phyloP scores from a whole-genome alignment of 2,329 filamentous ascomycete species.

The Paracoccidioides lutzii region DNA sequence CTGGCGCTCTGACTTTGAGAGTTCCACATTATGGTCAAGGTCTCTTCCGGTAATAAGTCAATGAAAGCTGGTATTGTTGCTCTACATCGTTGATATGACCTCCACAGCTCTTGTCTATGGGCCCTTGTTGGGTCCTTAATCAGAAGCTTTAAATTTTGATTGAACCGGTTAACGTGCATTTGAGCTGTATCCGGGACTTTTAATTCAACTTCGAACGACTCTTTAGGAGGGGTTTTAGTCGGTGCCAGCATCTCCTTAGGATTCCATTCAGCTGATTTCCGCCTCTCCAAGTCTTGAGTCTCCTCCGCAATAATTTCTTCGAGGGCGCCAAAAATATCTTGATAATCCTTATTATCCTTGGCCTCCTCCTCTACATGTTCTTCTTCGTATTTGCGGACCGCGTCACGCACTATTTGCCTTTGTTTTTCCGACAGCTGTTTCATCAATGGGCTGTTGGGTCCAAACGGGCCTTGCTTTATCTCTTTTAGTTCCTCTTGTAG shows the following conservation, averaged over 20 bases:
- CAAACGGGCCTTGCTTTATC: slow-evolving; percentile 31
- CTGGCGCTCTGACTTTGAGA: slow-evolving; percentile 37
- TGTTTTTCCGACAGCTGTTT: slow-evolving; percentile 29
- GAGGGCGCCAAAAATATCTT: slow-evolving; percentile 13
- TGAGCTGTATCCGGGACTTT: slow-evolving; percentile 24
- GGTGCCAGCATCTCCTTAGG: slow-evolving; percentile 14
- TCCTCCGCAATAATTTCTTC: slow-evolving; percentile 25
- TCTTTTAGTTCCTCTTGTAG: slow-evolving; percentile 29
- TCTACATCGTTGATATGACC: slow-evolving; percentile 39
- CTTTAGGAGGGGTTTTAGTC: slow-evolving; percentile 11
- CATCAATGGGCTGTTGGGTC: slow-evolving; percentile 33
- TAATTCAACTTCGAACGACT: slow-evolving; percentile 22
- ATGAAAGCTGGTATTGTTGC: slow-evolving; percentile 35
- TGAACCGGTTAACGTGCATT: slow-evolving; percentile 29
- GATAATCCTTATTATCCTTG: slow-evolving; percentile 3
- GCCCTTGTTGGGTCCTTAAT: slow-evolving; percentile 18
- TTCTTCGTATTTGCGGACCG: slow-evolving; percentile 29
- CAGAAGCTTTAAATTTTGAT: slow-evolving; percentile 24
- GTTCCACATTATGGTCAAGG: slow-evolving; percentile 56
- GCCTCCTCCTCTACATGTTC: slow-evolving; percentile 19
- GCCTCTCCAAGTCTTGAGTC: neutral
- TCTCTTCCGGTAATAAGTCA: slow-evolving; percentile 44
- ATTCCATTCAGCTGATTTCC: slow-evolving; percentile 15
- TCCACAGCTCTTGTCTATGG: slow-evolving; percentile 33
- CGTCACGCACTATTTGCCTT: slow-evolving; percentile 29